Base-by-base conservation (phyloP, 1,284 basidiomycete species). In the Salmacisia buchloeana region DNA sequence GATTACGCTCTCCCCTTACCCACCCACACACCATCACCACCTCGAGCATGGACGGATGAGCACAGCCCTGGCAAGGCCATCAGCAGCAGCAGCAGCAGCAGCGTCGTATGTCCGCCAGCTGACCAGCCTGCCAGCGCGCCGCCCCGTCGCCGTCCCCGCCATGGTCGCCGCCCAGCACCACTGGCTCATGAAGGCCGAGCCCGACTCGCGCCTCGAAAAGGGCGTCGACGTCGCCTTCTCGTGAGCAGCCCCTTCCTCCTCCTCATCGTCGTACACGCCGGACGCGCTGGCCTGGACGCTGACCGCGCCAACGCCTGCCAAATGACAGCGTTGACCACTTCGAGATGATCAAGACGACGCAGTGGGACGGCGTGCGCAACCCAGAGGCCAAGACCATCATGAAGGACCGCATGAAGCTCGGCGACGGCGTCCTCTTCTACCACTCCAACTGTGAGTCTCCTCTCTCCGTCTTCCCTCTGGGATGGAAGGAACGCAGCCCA, bases 341-440 rank as follows among this genome's bases (percentile, higher is more conserved):
- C 35, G 60, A 64, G 13, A 59, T 63, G 13, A 61, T 62, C 34
- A 54, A 64, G 52, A 86, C 84, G 7, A 92, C 92, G 0, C 83
- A 88, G 21, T 96, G 93, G 93, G 93, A 96, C 75, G 93, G 93
- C 61, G 88, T 93, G 23, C 74, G 94, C 45, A 96, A 92, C 77
- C 90, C 91, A 70, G 89, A 94, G 81, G 94, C 94, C 1, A 86
- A 90, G 73, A 93, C 92, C 72, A 83, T 93, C 65, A 93, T 97
- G 89, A 90, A 89, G 78, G 71, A 75, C 0, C 72, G 80, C 68
- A 97, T 97, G 94, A 85, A 85, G 70, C 71, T 86, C 6, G 91
- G 89, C 25, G 91, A 97, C 77, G 85, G 88, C 81, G 92, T 84
- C n/a, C 74, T 85, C 9, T 85, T 85, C 82, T 97, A 97, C 79